Conservation (phyloP, 2,329 filamentous ascomycete genomes). For the Alternaria sp. region DNA sequence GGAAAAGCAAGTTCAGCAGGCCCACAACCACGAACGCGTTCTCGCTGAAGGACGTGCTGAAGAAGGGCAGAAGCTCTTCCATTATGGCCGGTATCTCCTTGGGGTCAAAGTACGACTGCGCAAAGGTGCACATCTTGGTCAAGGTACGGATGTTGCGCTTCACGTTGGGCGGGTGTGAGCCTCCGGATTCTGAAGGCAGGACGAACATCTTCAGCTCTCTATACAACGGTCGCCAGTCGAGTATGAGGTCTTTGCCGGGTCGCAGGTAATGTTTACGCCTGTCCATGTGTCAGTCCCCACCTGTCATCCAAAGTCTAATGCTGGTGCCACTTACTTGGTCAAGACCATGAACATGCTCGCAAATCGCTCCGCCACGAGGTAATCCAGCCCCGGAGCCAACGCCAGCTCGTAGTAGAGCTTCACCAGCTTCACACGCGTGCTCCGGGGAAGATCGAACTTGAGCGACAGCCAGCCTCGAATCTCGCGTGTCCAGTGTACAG, state of each 20-base stretch:
- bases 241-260: slow-evolving; percentile 83
- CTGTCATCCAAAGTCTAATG: not conserved
- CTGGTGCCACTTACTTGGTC: slow-evolving; percentile 74
- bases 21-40: slow-evolving; percentile 93
- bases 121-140: slow-evolving; percentile 88
- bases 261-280: slow-evolving; percentile 96
- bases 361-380: slow-evolving; percentile 83
- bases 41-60: slow-evolving; percentile 91
- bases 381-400: slow-evolving; percentile 87
- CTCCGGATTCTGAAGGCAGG: slow-evolving; percentile 79
- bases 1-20: slow-evolving; percentile 84
- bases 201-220: slow-evolving; percentile 92
- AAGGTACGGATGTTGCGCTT: slow-evolving; percentile 76
- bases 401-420: slow-evolving; percentile 94
- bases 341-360: slow-evolving; percentile 95
- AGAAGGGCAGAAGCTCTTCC: slow-evolving; percentile 66
- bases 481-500: slow-evolving; percentile 96
- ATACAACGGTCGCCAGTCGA: slow-evolving; percentile 95
- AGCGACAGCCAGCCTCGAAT: slow-evolving; percentile 93
- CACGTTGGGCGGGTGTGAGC: slow-evolving; percentile 67
- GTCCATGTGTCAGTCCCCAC: slow-evolving; percentile 39
- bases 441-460: slow-evolving; percentile 94
- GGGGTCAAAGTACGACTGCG: slow-evolving; percentile 92
- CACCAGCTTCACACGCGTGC: slow-evolving; percentile 82
- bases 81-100: slow-evolving; percentile 78